Conservation (phyloP, 2,329 filamentous ascomycete genomes). For the Trichoderma guizhouense region DNA sequence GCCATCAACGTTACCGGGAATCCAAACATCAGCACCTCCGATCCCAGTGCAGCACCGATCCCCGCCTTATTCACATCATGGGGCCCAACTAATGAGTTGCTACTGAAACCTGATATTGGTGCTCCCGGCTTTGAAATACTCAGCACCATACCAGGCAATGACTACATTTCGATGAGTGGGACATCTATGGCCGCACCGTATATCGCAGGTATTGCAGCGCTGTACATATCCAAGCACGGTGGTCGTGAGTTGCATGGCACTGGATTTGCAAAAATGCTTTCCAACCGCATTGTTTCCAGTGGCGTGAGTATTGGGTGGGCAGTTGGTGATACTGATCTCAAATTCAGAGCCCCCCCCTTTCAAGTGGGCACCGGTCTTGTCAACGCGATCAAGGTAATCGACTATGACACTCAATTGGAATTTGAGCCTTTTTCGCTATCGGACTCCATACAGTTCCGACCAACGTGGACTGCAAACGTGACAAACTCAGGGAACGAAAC, state of each 20-base stretch:
- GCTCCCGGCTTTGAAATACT: constrained; percentile 49
- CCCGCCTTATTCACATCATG: constrained; percentile 48
- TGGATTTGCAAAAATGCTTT: constrained; percentile 32
- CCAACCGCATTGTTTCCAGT: constrained; percentile 35
- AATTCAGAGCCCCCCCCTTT: constrained; percentile 32
- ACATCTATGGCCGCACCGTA: constrained; percentile 58
- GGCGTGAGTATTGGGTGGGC: constrained; percentile 33
- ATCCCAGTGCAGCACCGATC: constrained; percentile 29
- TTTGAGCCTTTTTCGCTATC: constrained; percentile 47
- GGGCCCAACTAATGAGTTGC: constrained; percentile 50
- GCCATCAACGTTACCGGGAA: constrained; percentile 43
- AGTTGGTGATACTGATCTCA: constrained; percentile 22
- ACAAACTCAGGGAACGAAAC: constrained; percentile 41
- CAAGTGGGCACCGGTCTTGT: constrained; percentile 48
- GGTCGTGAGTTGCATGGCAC: constrained; percentile 39
- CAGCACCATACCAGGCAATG: constrained; percentile 44
- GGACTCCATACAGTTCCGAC: constrained; percentile 44
- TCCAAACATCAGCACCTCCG: constrained; percentile 32
- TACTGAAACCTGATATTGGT: constrained; percentile 49
- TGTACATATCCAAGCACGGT: constrained; percentile 43
- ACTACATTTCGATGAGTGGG: constrained; percentile 47
- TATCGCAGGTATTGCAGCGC: constrained; percentile 48
- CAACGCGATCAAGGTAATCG: constrained; percentile 42
- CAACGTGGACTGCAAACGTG: constrained; percentile 36
- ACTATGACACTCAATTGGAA: constrained; percentile 34